Percentiles rank a stretch among this genome's conserved stretches.
Conservation (phyloP, 1,139 yeast genomes). For the Lodderomyces oxycetoniae region DNA sequence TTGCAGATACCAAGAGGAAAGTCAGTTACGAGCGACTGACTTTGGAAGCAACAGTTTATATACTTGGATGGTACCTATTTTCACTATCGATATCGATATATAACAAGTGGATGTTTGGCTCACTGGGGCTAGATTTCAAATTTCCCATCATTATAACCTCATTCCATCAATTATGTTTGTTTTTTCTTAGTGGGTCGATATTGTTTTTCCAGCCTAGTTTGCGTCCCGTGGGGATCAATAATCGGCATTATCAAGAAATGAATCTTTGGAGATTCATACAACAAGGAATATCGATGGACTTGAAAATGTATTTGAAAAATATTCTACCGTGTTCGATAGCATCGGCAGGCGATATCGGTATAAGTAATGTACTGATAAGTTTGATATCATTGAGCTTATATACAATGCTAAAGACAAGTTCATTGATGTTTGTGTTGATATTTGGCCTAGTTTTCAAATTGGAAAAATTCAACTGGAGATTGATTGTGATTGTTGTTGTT, state of each 20-base stretch:
- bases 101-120: slow-evolving; percentile 96
- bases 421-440: slow-evolving; percentile 78
- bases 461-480: slow-evolving; percentile 64
- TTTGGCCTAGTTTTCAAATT: slow-evolving; percentile 79
- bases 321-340: slow-evolving; percentile 85
- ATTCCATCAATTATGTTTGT: slow-evolving; percentile 75
- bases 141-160: slow-evolving; percentile 84
- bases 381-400: slow-evolving; percentile 78
- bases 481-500: slow-evolving; percentile 62
- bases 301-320: slow-evolving; percentile 39
- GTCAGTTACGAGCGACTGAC: slow-evolving; percentile 2
- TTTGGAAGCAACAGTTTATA: slow-evolving; percentile 21
- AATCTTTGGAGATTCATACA: slow-evolving; percentile 14
- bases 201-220: slow-evolving; percentile 45
- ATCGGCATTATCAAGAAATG: slow-evolving; percentile 3
- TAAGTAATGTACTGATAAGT: slow-evolving; percentile 79
- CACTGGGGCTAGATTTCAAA: slow-evolving; percentile 57
- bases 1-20: not conserved
- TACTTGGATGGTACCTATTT: slow-evolving; percentile 50
- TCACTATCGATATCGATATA: slow-evolving; percentile 79
- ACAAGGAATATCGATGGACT: slow-evolving; percentile 14
- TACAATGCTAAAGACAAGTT: slow-evolving; percentile 88
- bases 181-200: slow-evolving; percentile 40
- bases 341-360: slow-evolving; percentile 89
- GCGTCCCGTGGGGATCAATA: slow-evolving; percentile 28